Conservation (phyloP, 164 flowering plant genomes). For the Tetracentron sinense region DNA sequence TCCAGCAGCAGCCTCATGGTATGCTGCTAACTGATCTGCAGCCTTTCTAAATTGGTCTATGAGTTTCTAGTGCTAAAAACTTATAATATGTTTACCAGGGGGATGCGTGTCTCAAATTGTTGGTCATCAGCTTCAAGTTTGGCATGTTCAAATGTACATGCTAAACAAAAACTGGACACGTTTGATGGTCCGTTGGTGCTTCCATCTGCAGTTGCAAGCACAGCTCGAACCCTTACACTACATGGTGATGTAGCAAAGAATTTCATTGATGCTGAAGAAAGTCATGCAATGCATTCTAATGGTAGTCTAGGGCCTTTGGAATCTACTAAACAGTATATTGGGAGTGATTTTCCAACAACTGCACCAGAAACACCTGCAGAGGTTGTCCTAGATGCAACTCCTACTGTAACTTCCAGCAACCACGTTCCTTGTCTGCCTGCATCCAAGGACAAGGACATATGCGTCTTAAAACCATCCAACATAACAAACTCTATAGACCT, state of each 20-base stretch:
- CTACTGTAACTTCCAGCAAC: conserved; percentile 7
- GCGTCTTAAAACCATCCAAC: conserved; percentile 7
- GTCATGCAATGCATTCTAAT: conserved; percentile 22
- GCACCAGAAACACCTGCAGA: conserved; percentile 12
- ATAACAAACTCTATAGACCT: conserved; percentile 19
- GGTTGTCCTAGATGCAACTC: conserved; percentile 13
- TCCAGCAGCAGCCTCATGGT: conserved; percentile 95
- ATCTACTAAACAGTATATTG: conserved; percentile 21
- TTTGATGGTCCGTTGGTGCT: conserved; percentile 24
- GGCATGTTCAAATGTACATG: conserved; percentile 37
- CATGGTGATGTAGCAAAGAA: conserved; percentile 42
- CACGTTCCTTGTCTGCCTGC: conserved; percentile 4
- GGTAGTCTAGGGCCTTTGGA: conserved; percentile 26
- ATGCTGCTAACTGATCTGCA: conserved; percentile 6
- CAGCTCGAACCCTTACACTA: conserved; percentile 21
- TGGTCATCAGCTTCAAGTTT: conserved; percentile 33
- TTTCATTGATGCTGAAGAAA: conserved; percentile 40
- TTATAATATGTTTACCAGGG: conserved; percentile 47
- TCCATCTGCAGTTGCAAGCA: conserved; percentile 35
- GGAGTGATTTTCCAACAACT: conserved; percentile 8
- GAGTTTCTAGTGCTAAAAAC: neutral
- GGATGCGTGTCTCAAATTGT: conserved; percentile 49
- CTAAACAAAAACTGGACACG: conserved; percentile 41
- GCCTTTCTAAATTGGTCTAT: conserved; percentile 3
- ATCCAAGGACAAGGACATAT: conserved; percentile 18